A percentile compares a stretch with the other conserved stretches of the same genome.
These are phyloP conservation scores for Podospora didyma DNA, from an alignment of 495 filamentous ascomycete species.

Conservation along the genomic window DNA sequence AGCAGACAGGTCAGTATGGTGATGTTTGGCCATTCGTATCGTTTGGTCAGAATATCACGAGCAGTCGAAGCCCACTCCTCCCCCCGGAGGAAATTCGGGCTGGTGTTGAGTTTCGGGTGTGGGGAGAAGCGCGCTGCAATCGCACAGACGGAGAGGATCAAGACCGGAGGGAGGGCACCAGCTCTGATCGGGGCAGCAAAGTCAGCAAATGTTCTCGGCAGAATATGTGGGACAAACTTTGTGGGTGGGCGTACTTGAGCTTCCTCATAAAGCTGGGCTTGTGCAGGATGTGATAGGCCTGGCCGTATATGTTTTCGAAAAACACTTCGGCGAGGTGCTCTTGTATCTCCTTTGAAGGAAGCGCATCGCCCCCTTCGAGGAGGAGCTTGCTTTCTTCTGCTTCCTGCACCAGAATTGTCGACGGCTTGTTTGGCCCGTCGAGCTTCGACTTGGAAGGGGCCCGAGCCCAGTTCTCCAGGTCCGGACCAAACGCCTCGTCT, in stretches of 20 bases:
- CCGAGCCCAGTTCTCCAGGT: slow-evolving; percentile 79
- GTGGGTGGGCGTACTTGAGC: slow-evolving; percentile 47
- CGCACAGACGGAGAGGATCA: slow-evolving; percentile 88
- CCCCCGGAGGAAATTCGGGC: slow-evolving; percentile 84
- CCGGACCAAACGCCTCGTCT: slow-evolving; percentile 80
- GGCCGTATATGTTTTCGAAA: slow-evolving; percentile 94
- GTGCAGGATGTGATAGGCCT: slow-evolving; percentile 92
- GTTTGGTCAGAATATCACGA: slow-evolving; percentile 73
- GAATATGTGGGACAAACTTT: neutral
- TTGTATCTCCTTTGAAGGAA: slow-evolving; percentile 86
- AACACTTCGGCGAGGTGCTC: slow-evolving; percentile 93
- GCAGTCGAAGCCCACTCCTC: slow-evolving; percentile 86
- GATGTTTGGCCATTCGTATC: slow-evolving; percentile 93
- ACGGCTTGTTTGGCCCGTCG: slow-evolving; percentile 46
- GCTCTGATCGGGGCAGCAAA: slow-evolving; percentile 30
- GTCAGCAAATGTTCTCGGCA: slow-evolving; percentile 17
- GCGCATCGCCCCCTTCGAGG: slow-evolving; percentile 74
- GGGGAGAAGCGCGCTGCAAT: slow-evolving; percentile 93
- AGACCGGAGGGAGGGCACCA: slow-evolving; percentile 68
- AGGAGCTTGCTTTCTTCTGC: slow-evolving; percentile 68
- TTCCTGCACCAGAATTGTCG: slow-evolving; percentile 59
- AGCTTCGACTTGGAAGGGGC: slow-evolving; percentile 44
- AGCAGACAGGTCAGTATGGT: slow-evolving; percentile 87
- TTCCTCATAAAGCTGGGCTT: slow-evolving; percentile 95
- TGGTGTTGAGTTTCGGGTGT: slow-evolving; percentile 78